Percentiles rank a stretch among this genome's conserved stretches.
Conservation (phyloP, 257 asterid genomes). For the Solanum neorickii region DNA sequence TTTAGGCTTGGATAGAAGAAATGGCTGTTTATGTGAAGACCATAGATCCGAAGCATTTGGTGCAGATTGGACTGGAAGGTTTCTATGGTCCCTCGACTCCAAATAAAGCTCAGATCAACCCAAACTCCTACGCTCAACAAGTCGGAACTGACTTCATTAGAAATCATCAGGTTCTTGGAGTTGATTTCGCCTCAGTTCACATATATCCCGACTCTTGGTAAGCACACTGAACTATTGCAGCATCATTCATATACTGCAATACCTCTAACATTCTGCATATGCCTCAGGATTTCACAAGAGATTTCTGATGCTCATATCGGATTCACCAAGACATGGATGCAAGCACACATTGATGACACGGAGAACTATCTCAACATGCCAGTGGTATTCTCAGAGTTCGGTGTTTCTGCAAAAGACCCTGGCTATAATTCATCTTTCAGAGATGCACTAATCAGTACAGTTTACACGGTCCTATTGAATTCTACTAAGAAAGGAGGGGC, state of each 20-base stretch:
- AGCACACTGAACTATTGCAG: not conserved
- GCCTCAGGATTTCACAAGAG: slow-evolving; percentile 54
- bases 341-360: slow-evolving; percentile 77
- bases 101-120: slow-evolving; percentile 58
- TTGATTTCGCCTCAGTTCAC: slow-evolving; percentile 93
- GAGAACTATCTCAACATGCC: slow-evolving; percentile 73
- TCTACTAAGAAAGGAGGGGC: slow-evolving; percentile 73
- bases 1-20: slow-evolving; percentile 73
- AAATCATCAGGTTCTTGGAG: slow-evolving; percentile 85
- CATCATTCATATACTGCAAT: not conserved
- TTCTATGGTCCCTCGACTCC: slow-evolving; percentile 88
- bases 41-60: slow-evolving; percentile 77
- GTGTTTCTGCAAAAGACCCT: slow-evolving; percentile 64
- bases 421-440: slow-evolving; percentile 58
- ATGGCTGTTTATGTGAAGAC: slow-evolving; percentile 82
- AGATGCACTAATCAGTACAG: slow-evolving; percentile 37
- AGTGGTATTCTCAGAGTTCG: slow-evolving; percentile 68
- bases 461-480: slow-evolving; percentile 47
- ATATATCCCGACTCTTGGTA: slow-evolving; percentile 90
- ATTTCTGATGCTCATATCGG: slow-evolving; percentile 54
- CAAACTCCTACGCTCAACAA: slow-evolving; percentile 65
- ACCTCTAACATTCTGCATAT: not conserved
- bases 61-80: slow-evolving; percentile 86
- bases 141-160: slow-evolving; percentile 94
- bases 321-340: slow-evolving; percentile 87